phyloP scores from a whole-genome alignment of 2,329 filamentous ascomycete genomes.

The Paecilomyces formosus region DNA sequence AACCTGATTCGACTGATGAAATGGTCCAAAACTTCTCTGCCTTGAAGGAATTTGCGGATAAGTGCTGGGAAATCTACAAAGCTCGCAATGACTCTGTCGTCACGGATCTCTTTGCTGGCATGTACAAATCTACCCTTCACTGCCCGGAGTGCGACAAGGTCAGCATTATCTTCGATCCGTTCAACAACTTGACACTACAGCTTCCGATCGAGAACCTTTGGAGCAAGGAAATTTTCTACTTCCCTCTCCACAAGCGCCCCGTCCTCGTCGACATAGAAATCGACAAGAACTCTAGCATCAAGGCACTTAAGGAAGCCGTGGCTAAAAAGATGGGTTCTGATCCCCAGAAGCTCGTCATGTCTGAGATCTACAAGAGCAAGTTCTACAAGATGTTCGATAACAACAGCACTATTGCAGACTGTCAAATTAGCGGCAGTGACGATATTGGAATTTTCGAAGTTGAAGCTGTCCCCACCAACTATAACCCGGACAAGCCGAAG shows the following conservation, averaged over 20 bases:
- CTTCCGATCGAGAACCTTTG: conserved; percentile 81
- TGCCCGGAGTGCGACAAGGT: conserved; percentile 89
- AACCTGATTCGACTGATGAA: conserved; percentile 94
- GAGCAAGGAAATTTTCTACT: conserved; percentile 66
- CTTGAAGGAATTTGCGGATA: conserved; percentile 75
- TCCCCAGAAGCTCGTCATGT: conserved; percentile 62
- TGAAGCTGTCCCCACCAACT: conserved; percentile 71
- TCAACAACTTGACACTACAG: conserved; percentile 87
- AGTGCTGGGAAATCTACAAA: conserved; percentile 87
- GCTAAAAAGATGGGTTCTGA: conserved; percentile 44
- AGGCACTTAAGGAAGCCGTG: conserved; percentile 42
- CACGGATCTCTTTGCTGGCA: conserved; percentile 89
- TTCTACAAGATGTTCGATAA: conserved; percentile 87
- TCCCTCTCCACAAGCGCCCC: conserved; percentile 65
- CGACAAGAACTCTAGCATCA: conserved; percentile 58
- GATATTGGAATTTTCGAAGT: conserved; percentile 70
- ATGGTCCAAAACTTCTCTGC: conserved; percentile 78
- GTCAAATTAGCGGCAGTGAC: conserved; percentile 54
- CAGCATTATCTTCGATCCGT: conserved; percentile 97
- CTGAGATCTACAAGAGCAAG: conserved; percentile 73
- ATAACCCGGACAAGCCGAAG: conserved; percentile 49
- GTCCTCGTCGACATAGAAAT: conserved; percentile 70
- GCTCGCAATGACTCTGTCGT: conserved; percentile 91
- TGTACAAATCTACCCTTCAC: conserved; percentile 96
- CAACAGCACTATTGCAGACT: conserved; percentile 59